Evolutionary conservation across 805 yeast species (phyloP), one percentile per base, ranked within the genome.

Genomic region (Lipomyces starkeyi): DNA sequence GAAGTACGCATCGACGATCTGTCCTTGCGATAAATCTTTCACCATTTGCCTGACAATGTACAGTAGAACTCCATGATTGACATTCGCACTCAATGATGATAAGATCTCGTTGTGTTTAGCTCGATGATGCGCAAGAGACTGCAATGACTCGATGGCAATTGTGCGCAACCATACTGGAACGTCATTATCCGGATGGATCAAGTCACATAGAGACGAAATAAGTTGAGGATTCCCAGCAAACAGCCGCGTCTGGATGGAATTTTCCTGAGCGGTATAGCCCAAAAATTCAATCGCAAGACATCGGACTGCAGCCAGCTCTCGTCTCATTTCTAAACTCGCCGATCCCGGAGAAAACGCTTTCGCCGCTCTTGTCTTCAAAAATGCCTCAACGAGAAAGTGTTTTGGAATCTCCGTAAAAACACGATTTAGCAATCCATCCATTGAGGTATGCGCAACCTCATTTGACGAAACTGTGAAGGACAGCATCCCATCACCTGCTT

Each of bases 21-120:
- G 82, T 0, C 84, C 83, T 9, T 80, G 79, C 59, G 81, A 78
- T 47, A 87, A 72, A 55, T 83, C 79, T 66, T 87, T 86, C 64
- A 86, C 81, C n/a, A 91, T 85, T 56, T 82, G 82, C 65, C 93
- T 84, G 35, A 93, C 76, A 37, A 88, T 84, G 74, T 91, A 93
- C 79, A 90, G 91, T 53, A 93, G 75, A 13, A 87, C 79, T 0
- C 98, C 98, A 78, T 93, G 97, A 68, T 88, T 87, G 53, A 93
- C 92, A 76, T 91, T 91, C 9, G 95, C 97, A 25, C 95, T 91
- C 71, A 93, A 77, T 13, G 91, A 87, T 66, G 92, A 83, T 63
- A 93, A 82, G 27, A 93, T 83, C 72, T 93, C 97, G 61, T 88
- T 83, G 20, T 93, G 88, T 86, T 93, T 89, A 3, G 84, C 83